These are phyloP conservation scores for Rhizoclosmatium globosum DNA, from an alignment of 192 early-diverging fungal genomes.

Conservation along the genomic window DNA sequence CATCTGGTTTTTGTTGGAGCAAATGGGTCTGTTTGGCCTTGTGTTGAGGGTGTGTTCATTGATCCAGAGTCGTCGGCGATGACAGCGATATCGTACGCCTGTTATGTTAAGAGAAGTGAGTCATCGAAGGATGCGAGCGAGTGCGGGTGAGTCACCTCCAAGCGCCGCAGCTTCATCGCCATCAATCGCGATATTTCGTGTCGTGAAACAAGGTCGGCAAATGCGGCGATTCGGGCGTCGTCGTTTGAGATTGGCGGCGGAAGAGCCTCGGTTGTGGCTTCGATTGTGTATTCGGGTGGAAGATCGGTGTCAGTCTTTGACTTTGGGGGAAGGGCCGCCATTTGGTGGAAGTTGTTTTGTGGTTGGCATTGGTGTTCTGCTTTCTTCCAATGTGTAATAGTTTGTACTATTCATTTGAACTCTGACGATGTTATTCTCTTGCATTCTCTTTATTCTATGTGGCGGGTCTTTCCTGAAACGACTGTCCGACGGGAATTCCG, in stretches of 20 bases:
- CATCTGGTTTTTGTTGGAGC: constrained; percentile 25
- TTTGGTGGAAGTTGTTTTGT: too few relatives aligned
- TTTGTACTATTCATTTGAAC: too few relatives aligned
- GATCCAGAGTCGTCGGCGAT: constrained; percentile 41
- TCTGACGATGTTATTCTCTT: too few relatives aligned
- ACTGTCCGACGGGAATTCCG: too few relatives aligned
- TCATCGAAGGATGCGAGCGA: neutral
- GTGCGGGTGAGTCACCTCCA: constrained; percentile 2
- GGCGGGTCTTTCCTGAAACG: too few relatives aligned
- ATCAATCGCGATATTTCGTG: constrained; percentile 33
- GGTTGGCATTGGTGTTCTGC: too few relatives aligned
- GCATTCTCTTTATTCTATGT: too few relatives aligned
- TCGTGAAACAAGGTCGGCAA: neutral
- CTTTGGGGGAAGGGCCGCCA: too few relatives aligned
- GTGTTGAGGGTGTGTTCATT: constrained; percentile 23
- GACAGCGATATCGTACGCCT: constrained; percentile 34
- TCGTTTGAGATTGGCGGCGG: neutral
- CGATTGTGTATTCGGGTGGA: too few relatives aligned
- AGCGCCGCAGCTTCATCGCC: constrained; percentile 26
- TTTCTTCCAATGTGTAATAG: too few relatives aligned
- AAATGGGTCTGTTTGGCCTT: constrained; percentile 14
- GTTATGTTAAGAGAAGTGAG: neutral
- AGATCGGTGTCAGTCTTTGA: too few relatives aligned
- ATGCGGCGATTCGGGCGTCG: neutral
- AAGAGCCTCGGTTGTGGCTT: neutral